phyloP scores from a whole-genome alignment of 306 rosid species.

The Prunus persica region DNA sequence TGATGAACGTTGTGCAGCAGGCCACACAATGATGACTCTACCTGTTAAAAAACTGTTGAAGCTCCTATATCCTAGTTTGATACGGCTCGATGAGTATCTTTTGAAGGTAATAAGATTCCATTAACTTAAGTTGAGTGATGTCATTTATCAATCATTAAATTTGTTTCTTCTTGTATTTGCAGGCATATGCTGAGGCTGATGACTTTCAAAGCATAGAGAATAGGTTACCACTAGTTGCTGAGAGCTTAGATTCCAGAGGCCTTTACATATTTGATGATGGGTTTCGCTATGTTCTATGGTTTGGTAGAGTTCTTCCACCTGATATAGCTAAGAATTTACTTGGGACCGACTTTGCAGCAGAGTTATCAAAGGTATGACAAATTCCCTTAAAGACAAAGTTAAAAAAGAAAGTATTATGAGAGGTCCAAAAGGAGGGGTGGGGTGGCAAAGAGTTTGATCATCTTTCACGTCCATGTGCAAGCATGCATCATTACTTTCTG shows the following conservation, averaged over 20 bases:
- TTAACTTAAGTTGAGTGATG: conserved; percentile 12
- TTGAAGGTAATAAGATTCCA: conserved; percentile 50
- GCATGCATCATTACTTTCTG: neutral
- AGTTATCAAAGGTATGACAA: conserved; percentile 79
- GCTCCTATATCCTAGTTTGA: conserved; percentile 79
- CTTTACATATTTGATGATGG: conserved; percentile 80
- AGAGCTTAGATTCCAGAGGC: conserved; percentile 92
- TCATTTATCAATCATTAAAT: conserved; percentile 16
- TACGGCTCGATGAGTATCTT: conserved; percentile 79
- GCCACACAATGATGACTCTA: conserved; percentile 78
- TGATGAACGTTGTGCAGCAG: conserved; percentile 91
- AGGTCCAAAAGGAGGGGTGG: neutral
- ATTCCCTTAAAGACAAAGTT: neutral
- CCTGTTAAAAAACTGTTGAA: conserved; percentile 80
- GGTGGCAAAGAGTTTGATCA: neutral
- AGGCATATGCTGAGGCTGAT: conserved; percentile 52
- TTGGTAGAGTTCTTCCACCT: conserved; percentile 89
- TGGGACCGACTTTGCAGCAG: conserved; percentile 88
- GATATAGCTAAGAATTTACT: conserved; percentile 88
- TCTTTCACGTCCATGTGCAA: neutral
- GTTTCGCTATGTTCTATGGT: conserved; percentile 79
- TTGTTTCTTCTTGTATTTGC: conserved; percentile 32
- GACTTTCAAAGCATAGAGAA: conserved; percentile 53
- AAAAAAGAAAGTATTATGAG: neutral
- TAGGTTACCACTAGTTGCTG: conserved; percentile 74